Conservation (phyloP, 2,329 filamentous ascomycete genomes). For the Waltergamsia citrina region DNA sequence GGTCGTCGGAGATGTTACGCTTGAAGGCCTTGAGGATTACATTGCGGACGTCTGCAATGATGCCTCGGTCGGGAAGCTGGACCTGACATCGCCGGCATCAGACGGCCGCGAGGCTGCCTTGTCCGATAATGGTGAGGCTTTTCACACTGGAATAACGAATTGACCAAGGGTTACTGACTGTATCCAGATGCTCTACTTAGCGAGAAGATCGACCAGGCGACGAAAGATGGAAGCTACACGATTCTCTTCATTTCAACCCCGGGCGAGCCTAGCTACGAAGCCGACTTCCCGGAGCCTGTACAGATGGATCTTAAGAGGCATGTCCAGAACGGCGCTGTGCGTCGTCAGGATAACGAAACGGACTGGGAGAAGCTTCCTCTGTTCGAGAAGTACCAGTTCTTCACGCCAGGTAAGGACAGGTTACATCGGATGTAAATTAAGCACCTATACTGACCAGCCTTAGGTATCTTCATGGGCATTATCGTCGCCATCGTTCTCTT, state of each 20-base stretch:
- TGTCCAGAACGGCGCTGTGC: constrained; percentile 15
- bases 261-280: constrained; percentile 48
- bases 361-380: constrained; percentile 40
- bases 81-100: constrained; percentile 28
- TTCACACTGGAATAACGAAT: not conserved
- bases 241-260: constrained; percentile 67
- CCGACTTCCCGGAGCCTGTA: constrained; percentile 50
- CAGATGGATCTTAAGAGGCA: constrained; percentile 69
- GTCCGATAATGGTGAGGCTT: constrained; percentile 35
- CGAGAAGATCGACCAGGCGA: constrained; percentile 30
- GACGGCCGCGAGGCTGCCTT: constrained; percentile 31
- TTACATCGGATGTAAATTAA: constrained; percentile 14
- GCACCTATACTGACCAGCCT: not conserved
- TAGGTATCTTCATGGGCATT: constrained; percentile 84
- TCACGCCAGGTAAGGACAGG: constrained; percentile 63
- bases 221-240: constrained; percentile 48
- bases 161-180: not conserved
- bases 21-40: constrained; percentile 27
- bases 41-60: constrained; percentile 37
- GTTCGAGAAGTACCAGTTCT: constrained; percentile 92
- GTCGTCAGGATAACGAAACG: constrained; percentile 28
- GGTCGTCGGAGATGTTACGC: constrained; percentile 40
- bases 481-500: constrained; percentile 62
- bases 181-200: constrained; percentile 39
- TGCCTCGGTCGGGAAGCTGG: constrained; percentile 21